Conservation (phyloP, 208 protist genomes). For the Crithidia bombi region DNA sequence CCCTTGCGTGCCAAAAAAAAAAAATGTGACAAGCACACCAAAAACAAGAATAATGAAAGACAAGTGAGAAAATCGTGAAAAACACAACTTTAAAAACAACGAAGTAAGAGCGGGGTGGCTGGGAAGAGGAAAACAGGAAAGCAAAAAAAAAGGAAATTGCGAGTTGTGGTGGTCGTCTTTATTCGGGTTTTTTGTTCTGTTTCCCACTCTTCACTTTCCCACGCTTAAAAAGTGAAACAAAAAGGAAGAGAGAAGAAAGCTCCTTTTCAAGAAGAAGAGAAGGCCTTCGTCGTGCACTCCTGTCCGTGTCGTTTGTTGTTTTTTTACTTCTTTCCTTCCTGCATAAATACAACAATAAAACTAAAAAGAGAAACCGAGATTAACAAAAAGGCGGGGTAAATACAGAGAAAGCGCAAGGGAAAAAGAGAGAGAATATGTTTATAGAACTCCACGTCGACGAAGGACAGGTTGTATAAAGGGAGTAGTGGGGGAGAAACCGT, state of each 20-base stretch:
- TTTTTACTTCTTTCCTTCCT: too few species aligned
- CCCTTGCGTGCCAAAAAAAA: background rate
- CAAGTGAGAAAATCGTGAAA: background rate
- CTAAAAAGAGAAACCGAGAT: background rate
- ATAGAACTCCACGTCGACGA: background rate
- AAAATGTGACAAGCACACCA: background rate
- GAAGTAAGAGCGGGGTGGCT: background rate
- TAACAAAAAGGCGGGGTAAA: background rate
- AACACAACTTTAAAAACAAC: slow-evolving; percentile 2
- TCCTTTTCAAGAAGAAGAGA: too few species aligned
- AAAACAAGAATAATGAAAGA: background rate
- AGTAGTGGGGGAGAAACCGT: background rate
- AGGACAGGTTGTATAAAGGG: background rate
- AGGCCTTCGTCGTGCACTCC: too few species aligned
- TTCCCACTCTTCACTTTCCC: too few species aligned
- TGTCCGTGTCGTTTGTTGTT: too few species aligned
- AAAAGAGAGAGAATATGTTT: background rate
- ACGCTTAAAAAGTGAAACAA: background rate
- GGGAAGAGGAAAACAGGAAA: slow-evolving; percentile 3
- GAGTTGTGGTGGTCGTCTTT: background rate
- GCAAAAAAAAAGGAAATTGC: slow-evolving; percentile 6
- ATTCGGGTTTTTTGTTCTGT: too few species aligned
- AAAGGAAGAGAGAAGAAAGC: background rate
- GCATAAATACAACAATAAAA: too few species aligned
- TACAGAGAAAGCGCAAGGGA: background rate